Conservation (phyloP, 2,329 filamentous ascomycete genomes). For the Epichloe baconii region DNA sequence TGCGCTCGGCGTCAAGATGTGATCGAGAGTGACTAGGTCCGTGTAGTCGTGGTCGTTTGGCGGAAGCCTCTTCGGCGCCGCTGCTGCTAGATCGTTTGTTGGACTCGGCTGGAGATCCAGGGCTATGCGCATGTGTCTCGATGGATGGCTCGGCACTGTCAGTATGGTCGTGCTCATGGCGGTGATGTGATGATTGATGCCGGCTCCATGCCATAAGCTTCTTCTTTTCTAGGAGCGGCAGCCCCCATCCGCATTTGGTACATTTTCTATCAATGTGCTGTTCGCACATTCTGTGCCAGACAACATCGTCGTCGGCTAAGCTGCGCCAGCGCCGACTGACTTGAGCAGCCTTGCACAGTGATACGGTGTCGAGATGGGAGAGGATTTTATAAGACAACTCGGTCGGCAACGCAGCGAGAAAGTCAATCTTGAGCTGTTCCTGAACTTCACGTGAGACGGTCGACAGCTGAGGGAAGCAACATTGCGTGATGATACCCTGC, state of each 20-base stretch:
- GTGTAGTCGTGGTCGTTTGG: conserved; percentile 22
- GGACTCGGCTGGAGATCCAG: conserved; percentile 12
- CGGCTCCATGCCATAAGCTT: conserved; percentile 75
- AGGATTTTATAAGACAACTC: conserved; percentile 92
- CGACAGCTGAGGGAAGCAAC: conserved; percentile 93
- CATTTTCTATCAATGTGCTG: conserved; percentile 92
- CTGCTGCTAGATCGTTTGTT: conserved; percentile 21
- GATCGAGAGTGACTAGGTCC: conserved; percentile 15
- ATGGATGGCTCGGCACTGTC: conserved; percentile 10
- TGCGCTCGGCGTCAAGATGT: conserved; percentile 30
- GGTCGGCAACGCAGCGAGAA: conserved; percentile 72
- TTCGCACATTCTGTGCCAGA: conserved; percentile 96
- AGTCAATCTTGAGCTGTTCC: conserved; percentile 96
- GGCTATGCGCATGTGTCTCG: conserved; percentile 12
- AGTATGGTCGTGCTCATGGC: conserved; percentile 5
- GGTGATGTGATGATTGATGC: conserved; percentile 39
- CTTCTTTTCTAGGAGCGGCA: conserved; percentile 82
- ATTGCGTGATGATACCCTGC: conserved; percentile 89
- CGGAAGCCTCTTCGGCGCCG: conserved; percentile 16
- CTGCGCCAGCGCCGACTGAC: conserved; percentile 81
- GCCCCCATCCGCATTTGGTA: conserved; percentile 88
- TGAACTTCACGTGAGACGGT: conserved; percentile 82
- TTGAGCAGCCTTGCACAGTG: conserved; percentile 88
- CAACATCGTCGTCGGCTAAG: conserved; percentile 90
- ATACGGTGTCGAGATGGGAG: conserved; percentile 83